Conservation (phyloP, 352 stramenopile genomes). For the Globisporangium ultimum region DNA sequence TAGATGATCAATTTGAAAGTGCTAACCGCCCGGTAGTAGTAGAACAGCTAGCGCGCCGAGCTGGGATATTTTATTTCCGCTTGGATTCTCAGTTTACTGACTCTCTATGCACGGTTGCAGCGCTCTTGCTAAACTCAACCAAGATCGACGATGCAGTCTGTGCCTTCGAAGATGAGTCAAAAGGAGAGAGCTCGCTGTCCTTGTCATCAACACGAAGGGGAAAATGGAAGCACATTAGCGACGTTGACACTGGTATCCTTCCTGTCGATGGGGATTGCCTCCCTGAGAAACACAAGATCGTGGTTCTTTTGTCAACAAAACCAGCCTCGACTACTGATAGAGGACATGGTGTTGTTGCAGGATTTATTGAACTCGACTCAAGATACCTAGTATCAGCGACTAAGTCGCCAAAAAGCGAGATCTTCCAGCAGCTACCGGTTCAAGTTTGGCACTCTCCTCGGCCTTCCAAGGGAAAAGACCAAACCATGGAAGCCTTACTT, state of each 20-base stretch:
- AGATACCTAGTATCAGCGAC: not conserved
- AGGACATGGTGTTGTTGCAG: not conserved
- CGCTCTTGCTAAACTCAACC: not conserved
- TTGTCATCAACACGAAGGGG: not conserved
- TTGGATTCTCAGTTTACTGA: not conserved
- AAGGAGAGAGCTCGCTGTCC: not conserved
- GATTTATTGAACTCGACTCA: not conserved
- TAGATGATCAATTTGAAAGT: not conserved
- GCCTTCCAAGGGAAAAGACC: not conserved
- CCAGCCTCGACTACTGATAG: not conserved
- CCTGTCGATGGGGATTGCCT: not conserved
- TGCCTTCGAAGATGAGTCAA: not conserved
- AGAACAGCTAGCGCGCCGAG: not conserved
- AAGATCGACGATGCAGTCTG: not conserved
- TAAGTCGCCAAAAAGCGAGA: conserved; percentile 9
- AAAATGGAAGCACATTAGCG: not conserved
- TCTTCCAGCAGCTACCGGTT: conserved; percentile 7
- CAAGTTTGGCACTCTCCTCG: not conserved
- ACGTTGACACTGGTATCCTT: not conserved
- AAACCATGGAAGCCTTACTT: not conserved
- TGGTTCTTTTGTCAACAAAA: not conserved
- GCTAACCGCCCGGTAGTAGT: too few relatives aligned
- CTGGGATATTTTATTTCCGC: conserved; percentile 5
- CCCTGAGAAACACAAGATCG: conserved; percentile 1
- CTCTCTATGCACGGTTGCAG: not conserved